A percentile compares a stretch with the other conserved stretches of the same genome.
Evolutionary conservation across 1,284 basidiomycete genomes (phyloP).

Genomic region (Puccinia novopanici): DNA sequence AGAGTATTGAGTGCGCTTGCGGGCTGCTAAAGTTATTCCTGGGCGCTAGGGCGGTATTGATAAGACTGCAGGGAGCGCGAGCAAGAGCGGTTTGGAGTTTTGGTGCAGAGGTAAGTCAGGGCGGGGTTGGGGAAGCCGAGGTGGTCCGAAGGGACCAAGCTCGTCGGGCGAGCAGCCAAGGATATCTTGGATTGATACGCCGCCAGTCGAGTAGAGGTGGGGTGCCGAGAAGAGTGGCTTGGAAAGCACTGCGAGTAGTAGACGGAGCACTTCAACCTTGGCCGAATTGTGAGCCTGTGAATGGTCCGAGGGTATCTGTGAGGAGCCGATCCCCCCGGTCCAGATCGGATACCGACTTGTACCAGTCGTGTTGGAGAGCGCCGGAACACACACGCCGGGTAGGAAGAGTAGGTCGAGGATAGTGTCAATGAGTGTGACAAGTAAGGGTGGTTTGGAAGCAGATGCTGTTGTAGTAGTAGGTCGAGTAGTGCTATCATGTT

Average conservation of each 20-base stretch:
- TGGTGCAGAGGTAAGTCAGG: constrained; percentile 32
- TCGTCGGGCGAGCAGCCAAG: not conserved
- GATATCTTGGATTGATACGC: not conserved
- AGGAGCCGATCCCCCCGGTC: constrained; percentile 42
- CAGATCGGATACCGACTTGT: constrained; percentile 40
- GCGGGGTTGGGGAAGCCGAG: constrained; percentile 28
- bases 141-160: not conserved
- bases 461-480: not conserved
- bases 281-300: constrained; percentile 36
- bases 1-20: constrained; percentile 27
- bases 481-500: not conserved
- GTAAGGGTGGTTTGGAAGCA: constrained; percentile 4
- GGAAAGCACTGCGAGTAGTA: constrained; percentile 41
- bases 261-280: constrained; percentile 38
- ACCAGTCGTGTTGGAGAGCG: not conserved
- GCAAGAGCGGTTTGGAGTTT: constrained; percentile 20
- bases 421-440: constrained; percentile 37
- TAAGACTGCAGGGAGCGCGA: constrained; percentile 41
- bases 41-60: constrained; percentile 45
- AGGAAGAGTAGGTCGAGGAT: constrained; percentile 46
- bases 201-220: constrained; percentile 7
- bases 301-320: constrained; percentile 34
- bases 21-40: constrained; percentile 15
- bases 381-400: constrained; percentile 41
- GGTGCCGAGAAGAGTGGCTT: constrained; percentile 43